Percentiles rank a stretch among this genome's conserved stretches.
phyloP scores from a whole-genome alignment of 768 basidiomycete genomes.

The Mycena alexandri region DNA sequence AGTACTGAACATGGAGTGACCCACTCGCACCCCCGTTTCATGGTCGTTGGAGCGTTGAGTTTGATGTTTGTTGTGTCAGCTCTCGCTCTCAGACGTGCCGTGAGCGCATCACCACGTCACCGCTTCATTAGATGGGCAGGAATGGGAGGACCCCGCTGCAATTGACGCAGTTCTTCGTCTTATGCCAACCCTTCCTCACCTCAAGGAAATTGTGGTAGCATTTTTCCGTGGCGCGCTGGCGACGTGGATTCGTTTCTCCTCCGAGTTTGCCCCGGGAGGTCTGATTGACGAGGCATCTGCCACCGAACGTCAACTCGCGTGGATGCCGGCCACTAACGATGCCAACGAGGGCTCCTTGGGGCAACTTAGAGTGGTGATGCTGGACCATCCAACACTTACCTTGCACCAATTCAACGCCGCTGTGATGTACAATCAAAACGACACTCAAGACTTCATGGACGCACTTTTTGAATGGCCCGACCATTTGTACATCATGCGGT shows the following conservation, averaged over 20 bases:
- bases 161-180: background rate
- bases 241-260: constrained; percentile 6
- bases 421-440: constrained; percentile 10
- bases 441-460: constrained; percentile 22
- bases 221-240: constrained; percentile 12
- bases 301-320: constrained; percentile 40
- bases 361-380: background rate
- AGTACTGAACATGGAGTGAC: no score
- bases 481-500: constrained; percentile 10
- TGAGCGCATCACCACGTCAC: no score
- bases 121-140: background rate
- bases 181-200: background rate
- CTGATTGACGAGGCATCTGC: constrained; percentile 40
- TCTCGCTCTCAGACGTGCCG: no score
- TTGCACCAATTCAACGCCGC: constrained; percentile 11
- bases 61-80: no score
- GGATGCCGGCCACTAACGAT: constrained; percentile 49
- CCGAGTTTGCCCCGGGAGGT: constrained; percentile 47
- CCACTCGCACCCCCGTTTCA: no score
- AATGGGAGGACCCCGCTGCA: background rate
- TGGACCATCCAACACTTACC: background rate
- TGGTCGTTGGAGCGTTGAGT: no score
- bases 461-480: background rate
- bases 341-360: constrained; percentile 45
- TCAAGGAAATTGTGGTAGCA: background rate